Conservation (phyloP, 2,329 filamentous ascomycete species). For the Lachnellula occidentalis region DNA sequence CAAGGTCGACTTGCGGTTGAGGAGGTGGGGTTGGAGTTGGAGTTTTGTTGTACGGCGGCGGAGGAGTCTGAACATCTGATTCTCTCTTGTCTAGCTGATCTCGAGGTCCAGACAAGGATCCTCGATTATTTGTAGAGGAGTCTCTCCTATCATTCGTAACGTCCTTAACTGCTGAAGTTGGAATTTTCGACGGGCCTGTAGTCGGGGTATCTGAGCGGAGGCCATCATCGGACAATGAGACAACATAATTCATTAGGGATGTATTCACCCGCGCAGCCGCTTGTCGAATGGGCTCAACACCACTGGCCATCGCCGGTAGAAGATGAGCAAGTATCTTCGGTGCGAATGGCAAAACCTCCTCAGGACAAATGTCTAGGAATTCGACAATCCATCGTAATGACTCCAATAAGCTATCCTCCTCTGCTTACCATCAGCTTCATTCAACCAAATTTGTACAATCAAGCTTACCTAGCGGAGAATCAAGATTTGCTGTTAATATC, state of each 20-base stretch:
- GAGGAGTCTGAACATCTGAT: constrained; percentile 46
- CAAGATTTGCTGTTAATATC: constrained; percentile 83
- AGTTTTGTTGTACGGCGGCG: constrained; percentile 28
- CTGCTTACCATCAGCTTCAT: constrained; percentile 37
- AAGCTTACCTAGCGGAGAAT: constrained; percentile 66
- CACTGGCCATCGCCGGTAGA: constrained; percentile 88
- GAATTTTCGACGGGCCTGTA: constrained; percentile 35
- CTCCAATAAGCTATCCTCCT: constrained; percentile 88
- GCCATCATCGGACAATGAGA: constrained; percentile 72
- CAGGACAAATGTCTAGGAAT: constrained; percentile 94
- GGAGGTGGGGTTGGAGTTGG: constrained; percentile 35
- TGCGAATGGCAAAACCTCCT: constrained; percentile 92
- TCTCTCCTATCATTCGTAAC: constrained; percentile 28
- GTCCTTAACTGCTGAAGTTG: constrained; percentile 35
- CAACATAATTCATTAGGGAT: constrained; percentile 89
- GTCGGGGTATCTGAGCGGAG: constrained; percentile 36
- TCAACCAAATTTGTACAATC: not conserved
- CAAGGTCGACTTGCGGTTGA: constrained; percentile 65
- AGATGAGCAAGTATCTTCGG: constrained; percentile 88
- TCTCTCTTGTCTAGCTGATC: constrained; percentile 45
- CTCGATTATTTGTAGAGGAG: constrained; percentile 27
- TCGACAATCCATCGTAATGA: constrained; percentile 92
- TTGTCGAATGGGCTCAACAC: constrained; percentile 80
- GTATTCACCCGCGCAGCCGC: constrained; percentile 86
- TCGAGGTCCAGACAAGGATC: constrained; percentile 39